phyloP scores from a whole-genome alignment of 2,329 filamentous ascomycete genomes.

The Gliomastix tumulicola region DNA sequence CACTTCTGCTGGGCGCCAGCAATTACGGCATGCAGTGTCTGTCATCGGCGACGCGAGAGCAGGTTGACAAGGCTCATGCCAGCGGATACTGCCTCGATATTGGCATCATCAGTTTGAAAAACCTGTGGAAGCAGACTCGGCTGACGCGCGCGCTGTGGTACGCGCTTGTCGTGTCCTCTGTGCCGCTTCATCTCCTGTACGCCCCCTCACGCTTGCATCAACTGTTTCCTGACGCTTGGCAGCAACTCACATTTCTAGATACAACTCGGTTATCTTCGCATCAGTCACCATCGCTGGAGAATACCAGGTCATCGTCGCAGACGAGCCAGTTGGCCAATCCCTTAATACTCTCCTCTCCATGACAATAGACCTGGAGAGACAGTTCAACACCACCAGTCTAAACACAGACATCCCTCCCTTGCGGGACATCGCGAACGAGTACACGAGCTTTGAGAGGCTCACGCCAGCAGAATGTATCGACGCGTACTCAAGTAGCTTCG shows the following conservation, averaged over 20 bases:
- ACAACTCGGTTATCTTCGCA: neutral
- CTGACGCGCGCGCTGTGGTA: too few relatives aligned
- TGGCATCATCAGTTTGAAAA: slow-evolving; percentile 12
- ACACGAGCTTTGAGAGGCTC: too few relatives aligned
- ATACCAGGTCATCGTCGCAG: too few relatives aligned
- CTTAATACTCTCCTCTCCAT: too few relatives aligned
- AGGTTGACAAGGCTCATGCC: slow-evolving; percentile 16
- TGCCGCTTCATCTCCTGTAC: neutral
- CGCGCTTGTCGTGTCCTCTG: too few relatives aligned
- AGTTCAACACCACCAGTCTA: too few relatives aligned
- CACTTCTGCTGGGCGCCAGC: slow-evolving; percentile 20
- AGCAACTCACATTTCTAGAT: too few relatives aligned
- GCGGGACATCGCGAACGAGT: too few relatives aligned
- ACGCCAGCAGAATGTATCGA: neutral
- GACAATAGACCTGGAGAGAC: too few relatives aligned
- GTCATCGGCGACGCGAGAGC: slow-evolving; percentile 19
- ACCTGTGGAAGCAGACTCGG: too few relatives aligned
- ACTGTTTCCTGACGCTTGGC: neutral
- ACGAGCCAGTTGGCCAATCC: neutral
- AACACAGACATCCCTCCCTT: too few relatives aligned
- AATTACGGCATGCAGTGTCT: slow-evolving; percentile 29
- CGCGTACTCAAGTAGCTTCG: neutral
- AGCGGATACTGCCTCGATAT: slow-evolving; percentile 11
- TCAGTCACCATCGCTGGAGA: neutral
- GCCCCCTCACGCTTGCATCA: too few relatives aligned